Base-by-base conservation (phyloP, 169 alveolate species). In the Plasmodium falciparum region DNA sequence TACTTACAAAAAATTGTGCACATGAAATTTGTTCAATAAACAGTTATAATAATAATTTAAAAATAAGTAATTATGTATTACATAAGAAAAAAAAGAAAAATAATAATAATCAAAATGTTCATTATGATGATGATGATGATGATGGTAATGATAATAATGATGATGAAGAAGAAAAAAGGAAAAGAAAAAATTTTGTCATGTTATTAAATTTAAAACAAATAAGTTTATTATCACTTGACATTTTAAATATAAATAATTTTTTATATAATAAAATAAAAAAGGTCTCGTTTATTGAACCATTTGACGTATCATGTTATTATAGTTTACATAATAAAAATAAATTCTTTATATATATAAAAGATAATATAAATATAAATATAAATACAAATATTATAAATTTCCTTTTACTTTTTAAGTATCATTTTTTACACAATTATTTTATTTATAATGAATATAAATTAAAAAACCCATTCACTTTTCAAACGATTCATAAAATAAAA, bases 1-100 rank as follows among this genome's bases (percentile, higher is more conserved):
- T 47, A 59, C 33, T 78, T 15, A 78, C 89, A 15, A 43, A 65
- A 52, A 66, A 20, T 2, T 78, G 54, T 58, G 33, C 54, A 0
- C 89, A 78, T 71, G 89, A 78, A 9, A 13, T 78, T 20, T 78
- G 29, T 70, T 78, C 78, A 13, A 2, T 78, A 22, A 78, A 59
- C 59, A 66, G 89, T 66, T 17, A 50, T 7, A 78, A 78, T 49
- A 78, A 78, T 63, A 69, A 29, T 22, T 17, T 78, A 8, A 43
- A 39, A 22, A 54, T 78, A 47, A 22, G 20, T 17, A 75, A 67
- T 12, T 43, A 4, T 20, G 0, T 7, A 12, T n/a, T 65, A 62
- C 47, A 39, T 20, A 45, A 67, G 20, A 75, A 75, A 3, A 2
- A n/a, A 12, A 75, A 33, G 6, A 33, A 33, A 5, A 33, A 33